A percentile compares a stretch with the other conserved stretches of the same genome.
These are phyloP conservation scores for Septoria petroselini DNA, from an alignment of 2,329 filamentous ascomycete species.

Conservation along the genomic window DNA sequence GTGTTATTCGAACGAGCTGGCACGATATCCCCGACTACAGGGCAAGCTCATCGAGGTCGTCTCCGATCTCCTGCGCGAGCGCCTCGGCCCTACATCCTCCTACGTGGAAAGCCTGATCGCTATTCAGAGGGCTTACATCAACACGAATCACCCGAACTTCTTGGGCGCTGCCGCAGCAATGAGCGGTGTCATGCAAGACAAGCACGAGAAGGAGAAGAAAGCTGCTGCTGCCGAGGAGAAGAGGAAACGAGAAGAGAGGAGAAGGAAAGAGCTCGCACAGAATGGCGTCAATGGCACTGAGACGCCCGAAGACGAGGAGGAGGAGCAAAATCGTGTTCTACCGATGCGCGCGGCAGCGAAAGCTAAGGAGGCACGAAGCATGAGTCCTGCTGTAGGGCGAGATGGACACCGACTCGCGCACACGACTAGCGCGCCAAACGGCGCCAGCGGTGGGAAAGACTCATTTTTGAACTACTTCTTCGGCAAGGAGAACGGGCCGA, in stretches of 20 bases:
- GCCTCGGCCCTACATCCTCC: constrained; percentile 79
- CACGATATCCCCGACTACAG: constrained; percentile 86
- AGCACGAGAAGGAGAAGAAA: constrained; percentile 90
- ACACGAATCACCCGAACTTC: constrained; percentile 99
- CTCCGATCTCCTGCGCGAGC: constrained; percentile 88
- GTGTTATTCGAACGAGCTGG: constrained; percentile 90
- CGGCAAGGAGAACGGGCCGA: constrained; percentile 75
- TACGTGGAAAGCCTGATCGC: constrained; percentile 97
- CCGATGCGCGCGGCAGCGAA: constrained; percentile 50
- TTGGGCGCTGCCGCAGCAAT: constrained; percentile 94
- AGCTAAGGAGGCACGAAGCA: constrained; percentile 64
- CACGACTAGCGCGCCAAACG: constrained; percentile 23
- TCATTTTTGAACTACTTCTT: constrained; percentile 99
- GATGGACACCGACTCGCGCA: constrained; percentile 37
- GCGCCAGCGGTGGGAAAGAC: constrained; percentile 63
- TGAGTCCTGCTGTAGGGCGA: constrained; percentile 72
- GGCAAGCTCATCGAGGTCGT: constrained; percentile 98
- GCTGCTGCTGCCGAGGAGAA: constrained; percentile 75
- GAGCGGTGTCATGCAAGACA: constrained; percentile 92
- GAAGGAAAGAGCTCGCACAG: constrained; percentile 67
- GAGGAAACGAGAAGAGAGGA: constrained; percentile 76
- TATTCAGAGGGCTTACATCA: constrained; percentile 97
- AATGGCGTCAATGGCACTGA: constrained; percentile 72
- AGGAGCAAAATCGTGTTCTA: constrained; percentile 46
- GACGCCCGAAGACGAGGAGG: constrained; percentile 62